Base-by-base conservation (phyloP, 805 yeast species). In the Ogataea salicorniae region DNA sequence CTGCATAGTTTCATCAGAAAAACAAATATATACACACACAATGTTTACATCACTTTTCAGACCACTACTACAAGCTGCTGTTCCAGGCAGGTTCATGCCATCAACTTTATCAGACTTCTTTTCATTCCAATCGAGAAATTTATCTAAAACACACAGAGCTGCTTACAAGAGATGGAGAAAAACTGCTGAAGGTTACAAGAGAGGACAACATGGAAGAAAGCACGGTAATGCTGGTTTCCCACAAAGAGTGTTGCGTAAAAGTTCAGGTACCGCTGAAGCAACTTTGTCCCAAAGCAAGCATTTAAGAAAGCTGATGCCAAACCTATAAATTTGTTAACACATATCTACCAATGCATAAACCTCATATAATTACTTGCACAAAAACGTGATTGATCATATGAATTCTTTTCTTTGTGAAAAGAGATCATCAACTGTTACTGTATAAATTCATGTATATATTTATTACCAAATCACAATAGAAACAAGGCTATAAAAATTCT, bases 221-320 rank as follows among this genome's bases (percentile, higher is more conserved):
- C 97, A 91, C 64, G 97, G 97, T 43, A 91, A 91, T 61, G 87
- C 90, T 1, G 91, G 96, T 20, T 91, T 94, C 84, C 76, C 90
- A 33, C 70, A 78, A 37, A 74, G 82, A 44, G 73, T 77, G 23
- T 68, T 85, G 59, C 71, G 79, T 50, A 75, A 75, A 57, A 73
- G 84, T 66, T 77, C 81, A 54, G 84, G 80, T 31, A 84, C 75
- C 55, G 79, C 74, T 7, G 62, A 68, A 56, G 87, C 81, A 37
- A 73, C 68, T 31, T 70, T 73, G 22, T 69, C 74, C 22, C 89
- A 84, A 60, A 70, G 78, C 43, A 79, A 77, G 59, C 83, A 80
- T 61, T 61, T 84, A 52, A 75, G 71, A 58, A 80, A 76, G 59
- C 66, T 81, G 43, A 58, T 84, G 54, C 83, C 83, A 35, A 71